Evolutionary conservation across 2,329 filamentous ascomycete species (phyloP), one percentile per base, ranked within the genome.

Genomic region (Fusarium equiseti): DNA sequence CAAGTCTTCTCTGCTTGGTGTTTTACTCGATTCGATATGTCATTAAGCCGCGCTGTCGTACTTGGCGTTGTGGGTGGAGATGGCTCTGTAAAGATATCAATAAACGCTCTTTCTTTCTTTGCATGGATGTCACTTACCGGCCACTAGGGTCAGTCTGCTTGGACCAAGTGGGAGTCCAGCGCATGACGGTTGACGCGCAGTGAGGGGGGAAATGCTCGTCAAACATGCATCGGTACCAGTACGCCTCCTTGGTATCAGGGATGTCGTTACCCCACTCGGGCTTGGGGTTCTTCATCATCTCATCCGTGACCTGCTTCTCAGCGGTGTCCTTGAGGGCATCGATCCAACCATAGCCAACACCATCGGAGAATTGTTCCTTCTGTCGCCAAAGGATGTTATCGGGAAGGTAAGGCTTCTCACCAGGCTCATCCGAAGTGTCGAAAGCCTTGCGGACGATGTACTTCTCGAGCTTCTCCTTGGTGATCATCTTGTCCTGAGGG

Each of bases 341-440:
- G 79, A 99, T 99, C 96, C 96, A 99, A 70, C 96, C 95, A 84
- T 99, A 99, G 62, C 96, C 96, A 62, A 99, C 96, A 80, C 96
- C 97, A 77, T 99, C 97, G 63, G 92, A 97, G 86, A 99, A 99
- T 84, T 99, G 96, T 86, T 99, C 96, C 90, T 99, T 99, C 84
- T 99, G 97, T 79, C 97, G 89, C 92, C 94, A 99, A 60, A 99
- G 90, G 75, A 99, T 99, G 80, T 95, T 90, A 20, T 97, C 91
- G 10, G 97, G 96, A n/a, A 99, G 89, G 84, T 98, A 99, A 12
- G 96, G 90, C 80, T 92, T 83, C 51, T 87, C 88, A 50, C 87
- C 90, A 18, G 95, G 94, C 82, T 97, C 92, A 78, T 95, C 94
- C 50, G 88, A 89, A 31, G 94, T 97, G 83, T 99, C 96, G 79